These are phyloP conservation scores for Excoecaria agallocha DNA, from an alignment of 345 rosid genomes.

Conservation along the genomic window DNA sequence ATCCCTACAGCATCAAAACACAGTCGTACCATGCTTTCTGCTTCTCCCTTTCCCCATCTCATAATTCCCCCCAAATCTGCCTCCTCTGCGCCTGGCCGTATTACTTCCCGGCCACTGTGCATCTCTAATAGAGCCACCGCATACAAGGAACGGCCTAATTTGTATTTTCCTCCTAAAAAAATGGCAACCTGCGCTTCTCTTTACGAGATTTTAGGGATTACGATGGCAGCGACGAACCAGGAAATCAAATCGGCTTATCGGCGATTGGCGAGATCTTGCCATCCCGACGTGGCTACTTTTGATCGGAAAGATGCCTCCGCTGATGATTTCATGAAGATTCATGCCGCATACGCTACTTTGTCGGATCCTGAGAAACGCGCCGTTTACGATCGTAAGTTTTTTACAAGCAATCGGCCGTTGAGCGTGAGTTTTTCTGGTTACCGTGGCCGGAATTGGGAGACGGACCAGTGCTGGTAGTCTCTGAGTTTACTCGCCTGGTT, in stretches of 20 bases:
- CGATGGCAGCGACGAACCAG: slow-evolving; percentile 51
- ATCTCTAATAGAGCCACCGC: slow-evolving; percentile 8
- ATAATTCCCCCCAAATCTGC: background rate
- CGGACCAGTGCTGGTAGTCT: slow-evolving; percentile 92
- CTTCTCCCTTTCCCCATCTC: slow-evolving; percentile 16
- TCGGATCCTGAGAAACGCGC: slow-evolving; percentile 86
- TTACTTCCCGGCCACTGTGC: slow-evolving; percentile 9
- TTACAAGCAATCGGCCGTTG: slow-evolving; percentile 48
- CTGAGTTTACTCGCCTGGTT: background rate
- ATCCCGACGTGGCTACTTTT: slow-evolving; percentile 63
- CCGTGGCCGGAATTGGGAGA: slow-evolving; percentile 75
- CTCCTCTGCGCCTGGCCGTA: background rate
- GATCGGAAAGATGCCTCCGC: slow-evolving; percentile 54
- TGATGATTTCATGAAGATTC: slow-evolving; percentile 70
- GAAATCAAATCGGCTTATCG: slow-evolving; percentile 89
- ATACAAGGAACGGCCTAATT: slow-evolving; percentile 10
- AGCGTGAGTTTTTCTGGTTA: slow-evolving; percentile 42
- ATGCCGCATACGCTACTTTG: slow-evolving; percentile 76
- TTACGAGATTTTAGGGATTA: slow-evolving; percentile 66
- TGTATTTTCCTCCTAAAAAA: background rate
- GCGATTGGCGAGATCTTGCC: slow-evolving; percentile 61
- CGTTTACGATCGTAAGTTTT: slow-evolving; percentile 60
- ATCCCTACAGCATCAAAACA: background rate
- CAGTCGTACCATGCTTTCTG: slow-evolving; percentile 29
- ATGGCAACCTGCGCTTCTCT: slow-evolving; percentile 39